These are phyloP conservation scores for Diplodia corticola DNA, from an alignment of 2,329 filamentous ascomycete genomes.

Conservation along the genomic window DNA sequence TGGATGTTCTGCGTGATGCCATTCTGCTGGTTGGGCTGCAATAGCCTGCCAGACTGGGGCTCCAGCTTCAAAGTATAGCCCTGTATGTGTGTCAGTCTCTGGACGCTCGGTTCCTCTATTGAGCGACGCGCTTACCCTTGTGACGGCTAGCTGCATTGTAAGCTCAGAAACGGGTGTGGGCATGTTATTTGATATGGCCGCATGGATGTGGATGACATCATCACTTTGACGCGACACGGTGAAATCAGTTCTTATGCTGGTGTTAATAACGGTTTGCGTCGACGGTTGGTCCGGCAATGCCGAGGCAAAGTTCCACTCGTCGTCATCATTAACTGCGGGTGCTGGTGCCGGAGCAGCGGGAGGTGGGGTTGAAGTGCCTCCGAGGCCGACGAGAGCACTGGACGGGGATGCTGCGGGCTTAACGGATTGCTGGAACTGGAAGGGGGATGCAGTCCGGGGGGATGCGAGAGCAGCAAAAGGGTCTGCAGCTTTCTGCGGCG, in stretches of 20 bases:
- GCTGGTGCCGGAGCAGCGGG: conserved; percentile 26
- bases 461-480: conserved; percentile 62
- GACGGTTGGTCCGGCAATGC: conserved; percentile 69
- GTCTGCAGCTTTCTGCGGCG: conserved; percentile 47
- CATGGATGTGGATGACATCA: conserved; percentile 66
- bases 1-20: conserved; percentile 82
- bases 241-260: conserved; percentile 71
- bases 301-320: conserved; percentile 93
- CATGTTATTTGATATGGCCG: conserved; percentile 82
- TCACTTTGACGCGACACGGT: conserved; percentile 62
- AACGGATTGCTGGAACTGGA: conserved; percentile 49
- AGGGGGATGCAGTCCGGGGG: conserved; percentile 51
- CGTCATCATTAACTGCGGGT: conserved; percentile 74
- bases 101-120: no score
- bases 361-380: conserved; percentile 28
- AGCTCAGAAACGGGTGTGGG: conserved; percentile 71
- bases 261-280: conserved; percentile 69
- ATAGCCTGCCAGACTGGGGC: conserved; percentile 77
- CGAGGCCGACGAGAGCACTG: conserved; percentile 38
- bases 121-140: conserved; percentile 63
- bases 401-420: conserved; percentile 36
- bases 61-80: conserved; percentile 78
- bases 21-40: conserved; percentile 69
- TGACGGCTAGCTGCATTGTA: conserved; percentile 89
- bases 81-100: conserved; percentile 47